phyloP scores from a whole-genome alignment of 2,329 filamentous ascomycete genomes.

The Curvularia eragrostidis region DNA sequence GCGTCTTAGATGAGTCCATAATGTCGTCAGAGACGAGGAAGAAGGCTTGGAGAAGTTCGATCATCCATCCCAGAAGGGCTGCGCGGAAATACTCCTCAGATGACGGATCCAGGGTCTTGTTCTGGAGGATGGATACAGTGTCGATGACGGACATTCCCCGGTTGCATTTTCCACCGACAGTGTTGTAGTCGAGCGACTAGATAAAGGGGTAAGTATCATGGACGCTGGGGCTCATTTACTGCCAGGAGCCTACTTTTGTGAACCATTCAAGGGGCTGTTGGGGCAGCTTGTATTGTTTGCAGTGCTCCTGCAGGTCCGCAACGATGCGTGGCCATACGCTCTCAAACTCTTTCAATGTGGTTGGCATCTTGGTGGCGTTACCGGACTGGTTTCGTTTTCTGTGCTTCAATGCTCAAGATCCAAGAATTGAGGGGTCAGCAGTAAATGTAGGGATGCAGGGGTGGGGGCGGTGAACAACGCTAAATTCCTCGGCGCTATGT shows the following conservation, averaged over 20 bases:
- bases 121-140: slow-evolving; percentile 80
- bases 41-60: slow-evolving; percentile 97
- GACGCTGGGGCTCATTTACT: slow-evolving; percentile 5
- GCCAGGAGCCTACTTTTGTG: slow-evolving; percentile 66
- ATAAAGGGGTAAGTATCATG: slow-evolving; percentile 23
- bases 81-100: slow-evolving; percentile 80
- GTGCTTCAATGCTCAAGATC: slow-evolving; percentile 7
- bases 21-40: slow-evolving; percentile 99
- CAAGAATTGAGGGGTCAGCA: slow-evolving; percentile 16
- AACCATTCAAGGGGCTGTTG: slow-evolving; percentile 84
- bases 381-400: not conserved
- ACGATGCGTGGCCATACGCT: slow-evolving; percentile 85
- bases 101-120: slow-evolving; percentile 72
- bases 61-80: slow-evolving; percentile 93
- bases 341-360: slow-evolving; percentile 87
- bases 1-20: slow-evolving; percentile 95
- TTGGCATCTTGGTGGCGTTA: slow-evolving; percentile 61
- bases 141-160: slow-evolving; percentile 98
- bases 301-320: slow-evolving; percentile 79
- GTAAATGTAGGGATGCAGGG: slow-evolving; percentile 7
- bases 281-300: slow-evolving; percentile 82
- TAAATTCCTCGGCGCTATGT: slow-evolving; percentile 7
- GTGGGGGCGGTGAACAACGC: slow-evolving; percentile 15
- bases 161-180: slow-evolving; percentile 96
- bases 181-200: slow-evolving; percentile 84